A percentile compares a stretch with the other conserved stretches of the same genome.
Evolutionary conservation across 768 basidiomycete species (phyloP).

Genomic region (Termitomyces sp.): DNA sequence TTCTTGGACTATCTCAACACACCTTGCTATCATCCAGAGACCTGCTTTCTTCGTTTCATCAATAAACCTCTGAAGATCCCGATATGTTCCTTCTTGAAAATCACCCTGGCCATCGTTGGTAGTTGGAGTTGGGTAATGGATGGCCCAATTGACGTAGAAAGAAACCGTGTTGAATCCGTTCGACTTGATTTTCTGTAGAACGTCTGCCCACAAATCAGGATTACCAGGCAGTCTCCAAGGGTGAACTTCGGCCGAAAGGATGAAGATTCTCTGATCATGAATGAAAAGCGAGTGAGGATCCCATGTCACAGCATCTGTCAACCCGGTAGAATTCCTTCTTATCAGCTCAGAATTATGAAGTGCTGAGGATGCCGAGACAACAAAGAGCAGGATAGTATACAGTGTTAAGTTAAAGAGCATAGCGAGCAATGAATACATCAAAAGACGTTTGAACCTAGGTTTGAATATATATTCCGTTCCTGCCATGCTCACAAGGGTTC

Average conservation of each 20-base stretch:
- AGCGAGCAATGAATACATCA: background rate
- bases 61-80: conserved; percentile 50
- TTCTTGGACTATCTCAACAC: background rate
- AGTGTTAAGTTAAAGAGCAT: conserved; percentile 11
- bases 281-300: conserved; percentile 58
- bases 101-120: conserved; percentile 44
- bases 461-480: background rate
- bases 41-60: conserved; percentile 49
- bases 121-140: conserved; percentile 45
- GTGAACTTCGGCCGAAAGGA: conserved; percentile 61
- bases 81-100: conserved; percentile 45
- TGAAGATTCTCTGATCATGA: conserved; percentile 51
- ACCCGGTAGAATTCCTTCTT: conserved; percentile 37
- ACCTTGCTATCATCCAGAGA: conserved; percentile 56
- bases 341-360: conserved; percentile 2
- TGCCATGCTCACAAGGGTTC: background rate
- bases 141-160: conserved; percentile 58
- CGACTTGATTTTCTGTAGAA: conserved; percentile 61
- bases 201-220: conserved; percentile 52
- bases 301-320: conserved; percentile 52
- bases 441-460: background rate
- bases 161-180: conserved; percentile 62
- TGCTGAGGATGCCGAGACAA: conserved; percentile 6
- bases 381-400: conserved; percentile 10
- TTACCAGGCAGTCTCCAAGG: conserved; percentile 54